Conservation (phyloP, 306 rosid genomes). For the Corylus heterophylla region DNA sequence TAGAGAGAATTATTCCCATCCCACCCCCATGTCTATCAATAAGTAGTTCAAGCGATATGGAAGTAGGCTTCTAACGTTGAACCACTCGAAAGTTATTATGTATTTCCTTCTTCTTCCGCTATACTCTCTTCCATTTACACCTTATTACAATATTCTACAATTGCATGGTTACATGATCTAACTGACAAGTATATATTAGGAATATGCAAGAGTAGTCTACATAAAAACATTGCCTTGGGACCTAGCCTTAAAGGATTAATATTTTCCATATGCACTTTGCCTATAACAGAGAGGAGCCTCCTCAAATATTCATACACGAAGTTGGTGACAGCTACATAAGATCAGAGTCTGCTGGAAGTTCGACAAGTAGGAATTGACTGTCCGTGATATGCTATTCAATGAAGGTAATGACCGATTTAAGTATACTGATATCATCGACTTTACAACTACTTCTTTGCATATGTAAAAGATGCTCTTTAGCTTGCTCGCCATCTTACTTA, state of each 20-base stretch:
- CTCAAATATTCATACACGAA: constrained; percentile 63
- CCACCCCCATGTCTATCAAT: no score
- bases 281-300: constrained; percentile 59
- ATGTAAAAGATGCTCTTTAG: background rate
- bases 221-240: background rate
- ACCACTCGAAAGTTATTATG: no score
- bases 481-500: background rate
- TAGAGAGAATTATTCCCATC: no score
- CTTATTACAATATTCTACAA: no score
- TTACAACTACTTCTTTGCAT: background rate
- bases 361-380: constrained; percentile 30
- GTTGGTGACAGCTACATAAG: constrained; percentile 27
- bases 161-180: background rate
- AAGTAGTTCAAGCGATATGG: no score
- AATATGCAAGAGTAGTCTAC: background rate
- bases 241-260: background rate
- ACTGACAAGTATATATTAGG: background rate
- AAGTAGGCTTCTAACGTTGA: no score
- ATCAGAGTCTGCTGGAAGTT: constrained; percentile 53
- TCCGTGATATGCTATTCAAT: constrained; percentile 18
- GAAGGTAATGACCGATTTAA: constrained; percentile 32
- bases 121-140: no score
- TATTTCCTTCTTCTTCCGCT: no score
- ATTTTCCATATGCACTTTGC: background rate
- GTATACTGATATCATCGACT: background rate